Conservation (phyloP, 768 basidiomycete species). For the Erythrobasidium yunnanense region DNA sequence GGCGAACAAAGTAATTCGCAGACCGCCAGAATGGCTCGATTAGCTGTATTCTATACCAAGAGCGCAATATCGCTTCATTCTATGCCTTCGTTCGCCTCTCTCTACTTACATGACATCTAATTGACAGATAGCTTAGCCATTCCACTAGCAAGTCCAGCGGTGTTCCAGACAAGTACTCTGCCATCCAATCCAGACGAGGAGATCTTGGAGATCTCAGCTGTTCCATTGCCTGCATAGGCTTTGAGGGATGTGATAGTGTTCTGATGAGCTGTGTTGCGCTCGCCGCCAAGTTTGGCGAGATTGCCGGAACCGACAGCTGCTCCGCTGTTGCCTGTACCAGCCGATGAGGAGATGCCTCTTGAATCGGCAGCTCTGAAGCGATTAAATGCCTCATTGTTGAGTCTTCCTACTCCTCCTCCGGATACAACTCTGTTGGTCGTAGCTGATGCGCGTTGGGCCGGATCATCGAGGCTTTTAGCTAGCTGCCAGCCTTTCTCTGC, state of each 20-base stretch:
- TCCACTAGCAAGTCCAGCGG: constrained; percentile 40
- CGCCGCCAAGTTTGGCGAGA: constrained; percentile 42
- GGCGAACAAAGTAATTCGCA: no score
- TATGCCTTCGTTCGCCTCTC: no score
- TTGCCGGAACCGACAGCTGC: constrained; percentile 40
- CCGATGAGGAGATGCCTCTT: constrained; percentile 49
- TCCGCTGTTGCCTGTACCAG: constrained; percentile 30
- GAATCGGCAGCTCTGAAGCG: constrained; percentile 85
- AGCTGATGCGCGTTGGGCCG: constrained; percentile 48
- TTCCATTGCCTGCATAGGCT: constrained; percentile 54
- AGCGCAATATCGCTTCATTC: no score
- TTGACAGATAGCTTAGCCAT: constrained; percentile 6
- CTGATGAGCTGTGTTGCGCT: constrained; percentile 83
- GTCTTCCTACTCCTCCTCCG: constrained; percentile 53
- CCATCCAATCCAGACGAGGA: constrained; percentile 93
- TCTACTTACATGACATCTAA: not conserved
- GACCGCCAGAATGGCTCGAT: no score
- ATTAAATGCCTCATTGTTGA: constrained; percentile 88
- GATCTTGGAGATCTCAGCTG: constrained; percentile 56
- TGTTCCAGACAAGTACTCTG: constrained; percentile 79
- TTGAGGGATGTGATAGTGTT: constrained; percentile 93
- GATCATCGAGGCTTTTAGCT: constrained; percentile 73
- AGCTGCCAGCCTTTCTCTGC: constrained; percentile 62
- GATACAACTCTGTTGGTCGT: constrained; percentile 47
- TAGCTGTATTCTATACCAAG: no score